These are phyloP conservation scores for Dactylis glomerata DNA, from an alignment of 176 grass and related monocot species.

Conservation along the genomic window DNA sequence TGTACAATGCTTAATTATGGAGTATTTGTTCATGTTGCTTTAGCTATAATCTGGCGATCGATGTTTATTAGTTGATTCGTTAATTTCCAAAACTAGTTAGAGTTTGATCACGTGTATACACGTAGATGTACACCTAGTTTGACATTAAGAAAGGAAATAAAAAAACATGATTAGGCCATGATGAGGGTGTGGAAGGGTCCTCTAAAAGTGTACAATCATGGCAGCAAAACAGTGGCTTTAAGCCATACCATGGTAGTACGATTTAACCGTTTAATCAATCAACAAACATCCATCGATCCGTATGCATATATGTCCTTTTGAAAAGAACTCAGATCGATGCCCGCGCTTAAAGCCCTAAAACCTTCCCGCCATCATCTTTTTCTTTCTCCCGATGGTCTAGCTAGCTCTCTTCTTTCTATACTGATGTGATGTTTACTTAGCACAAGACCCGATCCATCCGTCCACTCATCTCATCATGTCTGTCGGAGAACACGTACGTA, in stretches of 20 bases:
- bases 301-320: background rate
- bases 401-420: constrained; percentile 32
- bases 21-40: background rate
- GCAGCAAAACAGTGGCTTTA: constrained; percentile 17
- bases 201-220: constrained; percentile 53
- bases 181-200: constrained; percentile 33
- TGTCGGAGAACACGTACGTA: background rate
- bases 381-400: background rate
- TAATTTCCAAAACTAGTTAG: background rate
- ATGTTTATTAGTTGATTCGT: background rate
- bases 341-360: constrained; percentile 23
- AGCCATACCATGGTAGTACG: background rate
- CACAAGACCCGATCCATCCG: background rate
- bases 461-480: background rate
- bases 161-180: constrained; percentile 42
- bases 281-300: background rate
- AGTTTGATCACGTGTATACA: background rate
- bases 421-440: constrained; percentile 31
- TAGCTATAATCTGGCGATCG: background rate
- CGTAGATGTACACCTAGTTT: background rate
- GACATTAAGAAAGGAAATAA: background rate
- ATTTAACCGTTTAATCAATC: constrained; percentile 36
- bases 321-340: constrained; percentile 10
- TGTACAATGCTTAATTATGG: background rate
- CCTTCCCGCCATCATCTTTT: background rate